Conservation (phyloP, 140 eudicot genomes). For the Senecio squalidus region DNA sequence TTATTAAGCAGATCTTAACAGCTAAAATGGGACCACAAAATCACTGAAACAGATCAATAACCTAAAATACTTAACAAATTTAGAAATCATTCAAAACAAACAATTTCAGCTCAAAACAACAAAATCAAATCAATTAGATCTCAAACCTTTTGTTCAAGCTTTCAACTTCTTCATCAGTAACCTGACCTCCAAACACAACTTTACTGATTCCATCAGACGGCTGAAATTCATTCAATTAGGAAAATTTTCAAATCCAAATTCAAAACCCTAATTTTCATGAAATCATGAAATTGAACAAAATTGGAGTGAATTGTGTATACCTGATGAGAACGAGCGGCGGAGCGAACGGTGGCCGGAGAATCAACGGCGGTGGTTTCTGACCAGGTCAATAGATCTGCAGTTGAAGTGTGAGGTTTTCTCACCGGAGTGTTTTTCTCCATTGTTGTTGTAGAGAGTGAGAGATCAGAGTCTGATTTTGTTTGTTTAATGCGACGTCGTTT, state of each 20-base stretch:
- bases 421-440: conserved; percentile 75
- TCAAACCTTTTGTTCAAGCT: conserved; percentile 87
- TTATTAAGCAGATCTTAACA: conserved; percentile 10
- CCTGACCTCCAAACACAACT: conserved; percentile 95
- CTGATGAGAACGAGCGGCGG: conserved; percentile 64
- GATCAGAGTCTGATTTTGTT: conserved; percentile 19
- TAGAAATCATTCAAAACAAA: background rate
- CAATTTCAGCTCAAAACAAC: background rate
- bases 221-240: conserved; percentile 36
- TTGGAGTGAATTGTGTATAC: too few relatives aligned
- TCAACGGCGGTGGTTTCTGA: conserved; percentile 68
- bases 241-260: background rate
- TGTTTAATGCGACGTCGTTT: conserved; percentile 20
- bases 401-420: conserved; percentile 85
- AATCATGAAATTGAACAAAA: too few relatives aligned
- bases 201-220: conserved; percentile 97
- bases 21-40: background rate
- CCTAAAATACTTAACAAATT: background rate
- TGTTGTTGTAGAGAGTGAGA: conserved; percentile 11
- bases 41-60: too few relatives aligned
- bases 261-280: background rate
- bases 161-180: conserved; percentile 94
- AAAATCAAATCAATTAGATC: too few relatives aligned
- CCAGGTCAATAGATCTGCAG: conserved; percentile 98
- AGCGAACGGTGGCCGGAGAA: conserved; percentile 37